Evolutionary conservation across 768 basidiomycete genomes (phyloP).

Genomic region (Rhodotorula diobovata): DNA sequence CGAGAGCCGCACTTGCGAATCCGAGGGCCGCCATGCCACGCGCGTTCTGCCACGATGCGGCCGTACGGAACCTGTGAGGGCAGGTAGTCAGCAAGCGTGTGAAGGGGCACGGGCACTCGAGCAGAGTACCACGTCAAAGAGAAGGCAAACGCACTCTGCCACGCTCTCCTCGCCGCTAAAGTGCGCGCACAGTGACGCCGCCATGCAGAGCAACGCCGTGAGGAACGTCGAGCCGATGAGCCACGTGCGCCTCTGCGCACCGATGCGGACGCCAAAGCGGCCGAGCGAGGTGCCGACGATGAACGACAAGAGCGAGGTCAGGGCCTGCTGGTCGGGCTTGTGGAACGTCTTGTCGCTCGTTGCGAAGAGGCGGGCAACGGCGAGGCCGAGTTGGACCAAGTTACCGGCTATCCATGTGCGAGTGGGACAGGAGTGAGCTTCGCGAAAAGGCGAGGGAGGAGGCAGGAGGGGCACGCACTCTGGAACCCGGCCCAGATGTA

Average conservation of each 20-base stretch:
- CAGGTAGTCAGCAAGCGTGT: constrained; percentile 41
- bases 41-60: constrained; percentile 67
- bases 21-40: constrained; percentile 66
- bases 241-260: constrained; percentile 45
- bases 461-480: constrained; percentile 1
- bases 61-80: constrained; percentile 51
- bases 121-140: not conserved
- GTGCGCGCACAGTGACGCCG: constrained; percentile 40
- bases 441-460: not conserved
- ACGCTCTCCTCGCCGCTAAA: constrained; percentile 11
- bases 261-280: constrained; percentile 76
- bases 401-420: constrained; percentile 41
- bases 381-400: constrained; percentile 64
- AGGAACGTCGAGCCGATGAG: constrained; percentile 24
- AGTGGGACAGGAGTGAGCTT: not conserved
- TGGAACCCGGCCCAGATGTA: constrained; percentile 57
- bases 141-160: constrained; percentile 12
- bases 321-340: constrained; percentile 59
- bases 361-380: constrained; percentile 71
- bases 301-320: constrained; percentile 37
- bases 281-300: constrained; percentile 45
- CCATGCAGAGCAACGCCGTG: constrained; percentile 25
- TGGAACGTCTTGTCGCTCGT: constrained; percentile 60
- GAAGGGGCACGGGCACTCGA: no score
- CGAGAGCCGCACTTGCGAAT: constrained; percentile 73